These are phyloP conservation scores for Tuctoria greenei DNA, from an alignment of 176 grass and related monocot species.

Conservation along the genomic window DNA sequence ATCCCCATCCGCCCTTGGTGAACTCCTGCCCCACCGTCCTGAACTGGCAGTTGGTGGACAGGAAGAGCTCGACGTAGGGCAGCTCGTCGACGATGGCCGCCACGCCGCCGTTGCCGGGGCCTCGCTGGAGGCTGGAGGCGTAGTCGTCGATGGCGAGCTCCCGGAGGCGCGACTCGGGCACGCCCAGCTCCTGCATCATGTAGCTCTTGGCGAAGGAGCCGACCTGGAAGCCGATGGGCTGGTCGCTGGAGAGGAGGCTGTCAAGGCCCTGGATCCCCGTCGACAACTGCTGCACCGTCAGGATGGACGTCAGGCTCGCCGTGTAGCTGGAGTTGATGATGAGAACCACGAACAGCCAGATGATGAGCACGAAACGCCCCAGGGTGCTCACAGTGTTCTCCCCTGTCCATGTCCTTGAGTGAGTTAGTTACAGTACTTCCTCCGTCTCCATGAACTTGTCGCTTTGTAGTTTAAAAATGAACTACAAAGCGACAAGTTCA, in stretches of 20 bases:
- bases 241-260: constrained; percentile 54
- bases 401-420: constrained; percentile 26
- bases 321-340: constrained; percentile 98
- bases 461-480: no score
- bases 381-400: constrained; percentile 93
- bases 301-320: constrained; percentile 88
- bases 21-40: constrained; percentile 76
- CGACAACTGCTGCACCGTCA: constrained; percentile 90
- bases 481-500: no score
- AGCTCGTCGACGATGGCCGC: constrained; percentile 89
- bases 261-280: constrained; percentile 79
- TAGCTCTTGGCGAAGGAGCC: constrained; percentile 83
- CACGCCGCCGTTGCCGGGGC: constrained; percentile 69
- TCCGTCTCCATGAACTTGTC: no score
- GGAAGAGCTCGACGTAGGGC: constrained; percentile 81
- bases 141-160: constrained; percentile 53
- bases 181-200: constrained; percentile 76
- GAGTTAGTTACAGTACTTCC: no score
- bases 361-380: constrained; percentile 69
- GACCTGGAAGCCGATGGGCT: constrained; percentile 78
- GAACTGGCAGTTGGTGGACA: constrained; percentile 83
- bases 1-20: constrained; percentile 99
- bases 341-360: constrained; percentile 93
- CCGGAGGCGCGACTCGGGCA: constrained; percentile 56
- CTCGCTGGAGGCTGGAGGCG: constrained; percentile 64